These are phyloP conservation scores for Phytophthora parvispora DNA, from an alignment of 352 stramenopile species.

Conservation along the genomic window DNA sequence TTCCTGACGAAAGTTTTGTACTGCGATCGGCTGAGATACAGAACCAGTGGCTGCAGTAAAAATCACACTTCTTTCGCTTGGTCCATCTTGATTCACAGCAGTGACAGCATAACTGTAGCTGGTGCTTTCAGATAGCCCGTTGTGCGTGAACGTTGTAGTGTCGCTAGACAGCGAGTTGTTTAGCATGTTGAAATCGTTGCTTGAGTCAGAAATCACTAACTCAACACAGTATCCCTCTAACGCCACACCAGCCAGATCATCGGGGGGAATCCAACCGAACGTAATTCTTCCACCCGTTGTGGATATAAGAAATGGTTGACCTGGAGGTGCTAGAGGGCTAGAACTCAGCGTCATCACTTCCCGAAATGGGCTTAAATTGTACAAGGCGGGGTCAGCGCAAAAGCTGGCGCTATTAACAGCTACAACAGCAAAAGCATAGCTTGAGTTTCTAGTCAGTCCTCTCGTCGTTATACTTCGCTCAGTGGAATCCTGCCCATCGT, in stretches of 20 bases:
- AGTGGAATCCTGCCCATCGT: slow-evolving; percentile 60
- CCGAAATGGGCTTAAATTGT: slow-evolving; percentile 36
- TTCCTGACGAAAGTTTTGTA: slow-evolving; percentile 25
- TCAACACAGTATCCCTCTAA: slow-evolving; percentile 54
- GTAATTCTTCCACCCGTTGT: slow-evolving; percentile 54
- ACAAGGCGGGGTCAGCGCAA: slow-evolving; percentile 39
- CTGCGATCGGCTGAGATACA: slow-evolving; percentile 25
- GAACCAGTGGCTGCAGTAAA: slow-evolving; percentile 21
- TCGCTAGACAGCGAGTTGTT: slow-evolving; percentile 4
- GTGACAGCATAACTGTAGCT: slow-evolving; percentile 56
- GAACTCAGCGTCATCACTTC: slow-evolving; percentile 42
- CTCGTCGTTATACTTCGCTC: slow-evolving; percentile 30
- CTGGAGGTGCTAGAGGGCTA: slow-evolving; percentile 42
- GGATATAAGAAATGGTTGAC: slow-evolving; percentile 16
- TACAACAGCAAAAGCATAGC: slow-evolving; percentile 60
- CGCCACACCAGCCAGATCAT: slow-evolving; percentile 59
- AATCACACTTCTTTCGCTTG: slow-evolving; percentile 34
- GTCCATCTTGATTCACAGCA: slow-evolving; percentile 61
- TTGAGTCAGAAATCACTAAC: slow-evolving; percentile 6
- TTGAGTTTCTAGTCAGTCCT: slow-evolving; percentile 32
- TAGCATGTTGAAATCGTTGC: not conserved
- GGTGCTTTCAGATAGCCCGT: slow-evolving; percentile 46
- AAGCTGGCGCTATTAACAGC: slow-evolving; percentile 61
- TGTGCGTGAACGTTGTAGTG: slow-evolving; percentile 50
- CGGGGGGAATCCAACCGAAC: slow-evolving; percentile 53